These are phyloP conservation scores for Ceratobasidium sp. DNA, from an alignment of 1,284 basidiomycete species.

Conservation along the genomic window DNA sequence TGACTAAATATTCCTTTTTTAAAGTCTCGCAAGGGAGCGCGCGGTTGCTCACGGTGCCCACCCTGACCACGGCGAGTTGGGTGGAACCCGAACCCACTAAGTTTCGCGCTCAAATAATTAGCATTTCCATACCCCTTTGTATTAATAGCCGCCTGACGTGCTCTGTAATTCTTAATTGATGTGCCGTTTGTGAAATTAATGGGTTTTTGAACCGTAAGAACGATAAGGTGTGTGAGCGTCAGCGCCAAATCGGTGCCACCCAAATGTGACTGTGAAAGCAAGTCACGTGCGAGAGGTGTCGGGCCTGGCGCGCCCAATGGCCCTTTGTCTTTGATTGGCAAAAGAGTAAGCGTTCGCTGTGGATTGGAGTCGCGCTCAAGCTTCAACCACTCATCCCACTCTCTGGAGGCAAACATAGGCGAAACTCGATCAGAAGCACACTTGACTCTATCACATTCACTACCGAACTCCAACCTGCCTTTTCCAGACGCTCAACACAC, in stretches of 20 bases:
- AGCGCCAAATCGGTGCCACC: no score
- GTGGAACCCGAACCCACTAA: constrained; percentile 19
- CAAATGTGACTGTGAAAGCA: no score
- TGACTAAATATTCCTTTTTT: no score
- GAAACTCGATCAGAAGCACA: constrained; percentile 27
- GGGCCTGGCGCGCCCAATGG: background rate
- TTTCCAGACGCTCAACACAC: background rate
- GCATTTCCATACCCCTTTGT: constrained; percentile 25
- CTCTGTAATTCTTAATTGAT: constrained; percentile 3
- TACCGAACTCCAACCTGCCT: constrained; percentile 35
- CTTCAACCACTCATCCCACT: constrained; percentile 33
- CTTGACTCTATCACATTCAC: constrained; percentile 14
- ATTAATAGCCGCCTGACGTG: background rate
- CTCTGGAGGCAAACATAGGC: constrained; percentile 3
- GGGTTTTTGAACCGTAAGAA: no score
- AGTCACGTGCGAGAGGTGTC: no score
- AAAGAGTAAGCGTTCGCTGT: constrained; percentile 12
- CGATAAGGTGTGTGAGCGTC: no score
- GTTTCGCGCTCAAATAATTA: background rate
- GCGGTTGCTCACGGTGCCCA: constrained; percentile 37
- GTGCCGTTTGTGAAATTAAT: no score
- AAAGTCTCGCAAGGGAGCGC: background rate
- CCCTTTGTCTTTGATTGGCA: constrained; percentile 31
- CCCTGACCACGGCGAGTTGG: constrained; percentile 20
- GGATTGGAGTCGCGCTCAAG: background rate